Base-by-base conservation (phyloP, 805 yeast genomes). In the Candida lessepsii region DNA sequence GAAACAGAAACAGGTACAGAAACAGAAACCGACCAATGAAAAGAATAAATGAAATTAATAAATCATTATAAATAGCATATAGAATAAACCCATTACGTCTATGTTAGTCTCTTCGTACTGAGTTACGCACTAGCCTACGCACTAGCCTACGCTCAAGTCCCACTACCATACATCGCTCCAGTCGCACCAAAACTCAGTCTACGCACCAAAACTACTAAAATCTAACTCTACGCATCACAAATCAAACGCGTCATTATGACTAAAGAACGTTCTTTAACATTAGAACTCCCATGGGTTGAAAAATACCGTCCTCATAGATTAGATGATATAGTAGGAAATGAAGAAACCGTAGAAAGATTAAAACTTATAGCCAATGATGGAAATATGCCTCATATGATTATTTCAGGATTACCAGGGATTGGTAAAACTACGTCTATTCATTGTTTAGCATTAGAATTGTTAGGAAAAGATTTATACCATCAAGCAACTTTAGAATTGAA, bases 351-450 rank as follows among this genome's bases (percentile, higher is more conserved):
- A 3, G 88, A 83, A 45, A 75, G 97, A 27, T 71, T 93, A 40
- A 78, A 83, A 53, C 77, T 87, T 45, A 90, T 93, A 37, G 96
- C 95, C 4, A 65, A 76, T 35, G 96, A 90, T 54, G 99, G 99
- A 23, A 93, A 93, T 63, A 84, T 93, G 87, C 98, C 99, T 1
- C 96, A 93, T 63, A 71, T 93, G 76, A 90, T 93, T 52, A 85
- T 93, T 32, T 83, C 93, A n/a, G 96, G 99, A 2, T 67, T 88
- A 33, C 99, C 99, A 2, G 99, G 99, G 51, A 91, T 93, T 41
- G 99, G 99, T 29, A 93, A 93, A 60, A 93, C 99, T 2, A 93
- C 99, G 0, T 84, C 96, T 2, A 79, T 93, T 5, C 86, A 86
- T 45, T 90, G 97, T 65, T 73, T 93, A 20, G 97, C 98, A 0